Percentiles rank a stretch among this genome's conserved stretches.
Evolutionary conservation across 2,329 filamentous ascomycete species (phyloP).

Genomic region (Zasmidium cellare): DNA sequence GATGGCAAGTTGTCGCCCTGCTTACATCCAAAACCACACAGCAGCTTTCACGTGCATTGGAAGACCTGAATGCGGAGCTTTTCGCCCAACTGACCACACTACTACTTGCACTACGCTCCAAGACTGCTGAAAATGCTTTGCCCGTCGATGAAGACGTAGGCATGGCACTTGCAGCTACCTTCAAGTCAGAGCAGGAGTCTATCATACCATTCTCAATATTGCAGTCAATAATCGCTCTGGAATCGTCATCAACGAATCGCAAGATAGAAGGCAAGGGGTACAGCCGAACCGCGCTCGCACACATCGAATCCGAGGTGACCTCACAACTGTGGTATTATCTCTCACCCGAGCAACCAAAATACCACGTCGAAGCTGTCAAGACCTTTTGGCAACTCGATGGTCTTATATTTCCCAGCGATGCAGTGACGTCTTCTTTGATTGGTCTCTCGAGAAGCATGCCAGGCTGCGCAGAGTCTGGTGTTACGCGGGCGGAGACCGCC

Average conservation of each 20-base stretch:
- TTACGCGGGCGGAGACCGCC: constrained; percentile 54
- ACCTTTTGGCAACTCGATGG: constrained; percentile 81
- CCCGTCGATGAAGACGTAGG: constrained; percentile 50
- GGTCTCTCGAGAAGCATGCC: constrained; percentile 7
- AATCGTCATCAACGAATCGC: background rate
- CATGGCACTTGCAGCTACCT: constrained; percentile 31
- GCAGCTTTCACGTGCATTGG: constrained; percentile 1
- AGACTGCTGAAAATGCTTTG: constrained; percentile 53
- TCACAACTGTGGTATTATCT: constrained; percentile 76
- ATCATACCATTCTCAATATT: background rate
- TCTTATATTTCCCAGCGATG: constrained; percentile 18
- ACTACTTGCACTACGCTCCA: constrained; percentile 10
- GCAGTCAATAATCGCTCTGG: background rate
- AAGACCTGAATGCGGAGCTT: constrained; percentile 7
- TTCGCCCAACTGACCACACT: constrained; percentile 4
- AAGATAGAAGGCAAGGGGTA: background rate
- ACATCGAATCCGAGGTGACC: constrained; percentile 53
- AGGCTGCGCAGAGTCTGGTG: background rate
- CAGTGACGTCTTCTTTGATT: constrained; percentile 21
- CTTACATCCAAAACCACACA: constrained; percentile 2
- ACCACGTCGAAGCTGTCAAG: constrained; percentile 88
- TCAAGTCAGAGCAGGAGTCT: constrained; percentile 30
- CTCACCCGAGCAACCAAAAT: constrained; percentile 81
- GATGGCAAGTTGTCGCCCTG: constrained; percentile 1
- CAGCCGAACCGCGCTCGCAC: background rate